Conservation (phyloP, 2,329 filamentous ascomycete species). For the Macrophomina pseudophaseolina region DNA sequence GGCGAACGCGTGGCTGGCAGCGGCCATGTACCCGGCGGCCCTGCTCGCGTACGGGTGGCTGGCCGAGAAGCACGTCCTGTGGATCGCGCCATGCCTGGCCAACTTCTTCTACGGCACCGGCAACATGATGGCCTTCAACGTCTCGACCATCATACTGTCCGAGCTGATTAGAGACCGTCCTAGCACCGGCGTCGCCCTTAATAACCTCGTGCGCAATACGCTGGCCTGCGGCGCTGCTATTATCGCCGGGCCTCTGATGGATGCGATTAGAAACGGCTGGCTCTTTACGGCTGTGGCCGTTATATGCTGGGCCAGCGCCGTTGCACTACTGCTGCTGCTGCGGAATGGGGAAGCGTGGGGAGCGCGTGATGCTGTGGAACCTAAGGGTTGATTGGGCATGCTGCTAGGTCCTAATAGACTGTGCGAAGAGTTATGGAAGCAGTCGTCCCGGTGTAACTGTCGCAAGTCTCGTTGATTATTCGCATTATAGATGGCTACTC, state of each 20-base stretch:
- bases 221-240: conserved; percentile 44
- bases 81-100: conserved; percentile 43
- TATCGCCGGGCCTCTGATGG: conserved; percentile 42
- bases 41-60: conserved; percentile 47
- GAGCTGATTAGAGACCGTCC: conserved; percentile 47
- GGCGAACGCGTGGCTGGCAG: conserved; percentile 48
- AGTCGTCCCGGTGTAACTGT: too few species aligned
- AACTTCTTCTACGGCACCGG: conserved; percentile 50
- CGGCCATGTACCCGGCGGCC: conserved; percentile 41
- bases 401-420: too few species aligned
- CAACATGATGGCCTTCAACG: conserved; percentile 45
- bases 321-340: too few species aligned
- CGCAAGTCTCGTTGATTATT: too few species aligned
- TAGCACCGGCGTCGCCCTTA: conserved; percentile 44
- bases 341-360: too few species aligned
- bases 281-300: conserved; percentile 51
- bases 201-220: conserved; percentile 47
- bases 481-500: too few species aligned
- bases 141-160: conserved; percentile 47
- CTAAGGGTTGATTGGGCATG: too few species aligned
- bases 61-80: conserved; percentile 38
- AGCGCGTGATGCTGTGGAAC: too few species aligned
- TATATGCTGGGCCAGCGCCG: conserved; percentile 33
- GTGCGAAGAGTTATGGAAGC: too few species aligned
- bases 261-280: conserved; percentile 47